phyloP scores from a whole-genome alignment of 164 flowering plant species.

The Liriodendron chinense region DNA sequence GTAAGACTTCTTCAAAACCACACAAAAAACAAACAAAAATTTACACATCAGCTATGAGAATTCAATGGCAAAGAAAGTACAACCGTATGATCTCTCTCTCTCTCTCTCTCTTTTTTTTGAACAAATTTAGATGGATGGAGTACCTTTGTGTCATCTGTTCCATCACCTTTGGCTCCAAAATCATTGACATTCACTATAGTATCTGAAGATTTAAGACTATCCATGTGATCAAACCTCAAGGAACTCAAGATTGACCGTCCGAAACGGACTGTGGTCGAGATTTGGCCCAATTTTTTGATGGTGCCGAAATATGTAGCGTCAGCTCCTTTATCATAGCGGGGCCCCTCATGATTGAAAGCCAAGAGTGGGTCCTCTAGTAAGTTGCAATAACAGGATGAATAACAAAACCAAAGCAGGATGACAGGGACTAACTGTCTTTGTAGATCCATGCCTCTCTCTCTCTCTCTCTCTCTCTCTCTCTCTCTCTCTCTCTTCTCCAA shows the following conservation, averaged over 20 bases:
- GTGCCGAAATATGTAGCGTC: conserved; percentile 29
- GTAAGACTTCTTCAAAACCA: neutral
- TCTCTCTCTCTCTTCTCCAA: neutral
- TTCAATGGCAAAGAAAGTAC: neutral
- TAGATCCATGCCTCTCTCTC: conserved; percentile 18
- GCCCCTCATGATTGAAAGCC: conserved; percentile 11
- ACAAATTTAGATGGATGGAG: too few relatives aligned
- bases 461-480: conserved; percentile 3
- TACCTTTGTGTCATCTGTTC: conserved; percentile 16
- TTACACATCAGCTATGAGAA: neutral
- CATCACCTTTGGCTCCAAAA: conserved; percentile 16
- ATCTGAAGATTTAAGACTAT: neutral
- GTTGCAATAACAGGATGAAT: conserved; percentile 17
- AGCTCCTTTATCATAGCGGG: conserved; percentile 10
- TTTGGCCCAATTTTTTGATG: conserved; percentile 12
- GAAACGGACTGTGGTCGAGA: conserved; percentile 11
- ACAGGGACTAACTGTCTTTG: conserved; percentile 12
- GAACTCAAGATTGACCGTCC: conserved; percentile 2
- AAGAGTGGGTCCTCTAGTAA: conserved; percentile 14
- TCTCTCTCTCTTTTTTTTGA: too few relatives aligned
- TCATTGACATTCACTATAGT: conserved; percentile 5
- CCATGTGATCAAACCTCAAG: neutral
- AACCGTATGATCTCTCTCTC: neutral
- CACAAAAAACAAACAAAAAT: neutral
- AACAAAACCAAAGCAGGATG: conserved; percentile 11